Conservation (phyloP, 176 grass and related monocot genomes). For the Carex pumila region DNA sequence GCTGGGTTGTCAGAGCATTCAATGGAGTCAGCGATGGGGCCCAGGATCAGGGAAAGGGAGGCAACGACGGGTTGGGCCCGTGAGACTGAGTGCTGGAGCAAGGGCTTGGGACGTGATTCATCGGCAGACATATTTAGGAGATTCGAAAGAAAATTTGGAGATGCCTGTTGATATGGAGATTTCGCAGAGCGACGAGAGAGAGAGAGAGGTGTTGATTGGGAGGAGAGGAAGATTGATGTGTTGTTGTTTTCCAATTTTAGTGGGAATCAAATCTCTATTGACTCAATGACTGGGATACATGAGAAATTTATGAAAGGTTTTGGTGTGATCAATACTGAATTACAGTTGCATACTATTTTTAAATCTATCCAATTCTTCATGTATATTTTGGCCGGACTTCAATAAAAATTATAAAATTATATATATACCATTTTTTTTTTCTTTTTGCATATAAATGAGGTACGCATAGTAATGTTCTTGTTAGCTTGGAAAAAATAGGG, state of each 20-base stretch:
- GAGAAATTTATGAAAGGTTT: background rate
- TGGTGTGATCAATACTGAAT: background rate
- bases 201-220: background rate
- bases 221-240: background rate
- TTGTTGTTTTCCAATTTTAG: background rate
- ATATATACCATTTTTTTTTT: too few relatives aligned
- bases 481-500: too few relatives aligned
- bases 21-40: conserved; percentile 26
- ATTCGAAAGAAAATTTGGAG: background rate
- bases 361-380: background rate
- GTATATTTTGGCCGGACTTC: background rate
- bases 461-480: too few relatives aligned
- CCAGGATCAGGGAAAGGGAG: conserved; percentile 43
- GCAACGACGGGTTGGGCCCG: conserved; percentile 35
- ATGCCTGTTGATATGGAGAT: background rate
- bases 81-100: conserved; percentile 26
- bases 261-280: background rate
- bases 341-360: background rate
- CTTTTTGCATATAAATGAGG: too few relatives aligned
- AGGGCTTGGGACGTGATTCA: background rate
- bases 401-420: too few relatives aligned
- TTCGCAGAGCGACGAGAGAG: background rate
- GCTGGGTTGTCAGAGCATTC: conserved; percentile 33
- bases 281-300: background rate
- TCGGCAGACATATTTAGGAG: background rate